phyloP scores from a whole-genome alignment of 2,329 filamentous ascomycete genomes.

The Trichophyton mentagrophytes region DNA sequence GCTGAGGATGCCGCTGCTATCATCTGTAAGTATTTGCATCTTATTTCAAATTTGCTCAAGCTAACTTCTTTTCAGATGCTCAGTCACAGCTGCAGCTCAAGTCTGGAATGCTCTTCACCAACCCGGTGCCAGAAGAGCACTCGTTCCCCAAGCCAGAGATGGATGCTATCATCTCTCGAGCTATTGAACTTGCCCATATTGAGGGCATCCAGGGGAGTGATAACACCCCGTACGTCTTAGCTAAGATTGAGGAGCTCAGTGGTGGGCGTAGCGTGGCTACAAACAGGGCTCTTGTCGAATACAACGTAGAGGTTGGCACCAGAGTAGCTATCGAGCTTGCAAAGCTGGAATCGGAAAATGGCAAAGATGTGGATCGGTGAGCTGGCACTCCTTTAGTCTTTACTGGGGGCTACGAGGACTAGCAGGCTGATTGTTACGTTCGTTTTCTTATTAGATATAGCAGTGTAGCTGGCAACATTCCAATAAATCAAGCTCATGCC shows the following conservation, averaged over 20 bases:
- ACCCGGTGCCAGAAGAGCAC: conserved; percentile 62
- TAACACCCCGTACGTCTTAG: conserved; percentile 75
- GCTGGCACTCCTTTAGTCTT: conserved; percentile 18
- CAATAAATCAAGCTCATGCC: conserved; percentile 12
- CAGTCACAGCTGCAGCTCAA: conserved; percentile 59
- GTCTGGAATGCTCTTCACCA: conserved; percentile 77
- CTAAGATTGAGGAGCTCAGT: conserved; percentile 66
- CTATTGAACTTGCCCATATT: conserved; percentile 51
- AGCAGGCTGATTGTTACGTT: conserved; percentile 23
- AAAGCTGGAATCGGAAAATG: conserved; percentile 37
- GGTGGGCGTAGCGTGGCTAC: conserved; percentile 57
- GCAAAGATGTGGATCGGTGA: conserved; percentile 26
- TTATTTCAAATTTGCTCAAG: not conserved
- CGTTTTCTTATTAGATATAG: conserved; percentile 15
- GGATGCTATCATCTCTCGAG: conserved; percentile 54
- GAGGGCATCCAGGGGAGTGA: conserved; percentile 57
- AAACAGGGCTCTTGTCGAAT: conserved; percentile 57
- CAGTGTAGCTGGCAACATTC: conserved; percentile 12
- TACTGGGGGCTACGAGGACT: conserved; percentile 4
- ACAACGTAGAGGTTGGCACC: conserved; percentile 53
- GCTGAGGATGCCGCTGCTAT: conserved; percentile 82
- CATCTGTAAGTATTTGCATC: conserved; percentile 43
- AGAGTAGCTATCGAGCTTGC: conserved; percentile 51
- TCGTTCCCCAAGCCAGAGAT: conserved; percentile 61
- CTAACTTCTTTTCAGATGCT: conserved; percentile 40